phyloP scores from a whole-genome alignment of 2,329 filamentous ascomycete genomes.

The Cyphellophora attinorum region DNA sequence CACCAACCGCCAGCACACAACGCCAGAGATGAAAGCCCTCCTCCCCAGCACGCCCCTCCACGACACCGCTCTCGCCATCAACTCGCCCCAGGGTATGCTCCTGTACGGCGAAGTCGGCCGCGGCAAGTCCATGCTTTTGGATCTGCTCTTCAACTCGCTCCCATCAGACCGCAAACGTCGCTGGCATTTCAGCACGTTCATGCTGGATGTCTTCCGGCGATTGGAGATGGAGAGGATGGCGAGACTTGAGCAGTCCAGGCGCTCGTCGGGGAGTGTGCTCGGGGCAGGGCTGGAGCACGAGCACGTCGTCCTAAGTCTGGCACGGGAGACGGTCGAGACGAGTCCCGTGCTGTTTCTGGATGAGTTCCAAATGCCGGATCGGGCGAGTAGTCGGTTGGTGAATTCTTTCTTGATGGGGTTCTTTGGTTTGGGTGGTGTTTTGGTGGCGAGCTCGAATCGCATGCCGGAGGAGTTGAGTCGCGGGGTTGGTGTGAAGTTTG shows the following conservation, averaged over 20 bases:
- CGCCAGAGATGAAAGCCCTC: constrained; percentile 46
- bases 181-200: constrained; percentile 82
- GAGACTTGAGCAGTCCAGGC: too few species aligned
- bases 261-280: constrained; percentile 5
- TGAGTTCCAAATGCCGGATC: constrained; percentile 75
- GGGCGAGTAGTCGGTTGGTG: constrained; percentile 67
- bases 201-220: constrained; percentile 66
- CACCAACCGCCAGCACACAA: constrained; percentile 31
- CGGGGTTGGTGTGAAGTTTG: constrained; percentile 62
- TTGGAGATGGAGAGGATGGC: constrained; percentile 44
- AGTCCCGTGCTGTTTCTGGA: constrained; percentile 72
- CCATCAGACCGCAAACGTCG: constrained; percentile 63
- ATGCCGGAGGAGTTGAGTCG: constrained; percentile 75
- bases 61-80: constrained; percentile 60
- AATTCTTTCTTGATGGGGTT: constrained; percentile 70
- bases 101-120: constrained; percentile 75
- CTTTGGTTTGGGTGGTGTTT: constrained; percentile 71
- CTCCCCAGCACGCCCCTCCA: constrained; percentile 60
- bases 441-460: constrained; percentile 71
- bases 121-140: constrained; percentile 77
- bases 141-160: constrained; percentile 68
- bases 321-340: constrained; percentile 63
- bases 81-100: constrained; percentile 65
- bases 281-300: constrained; percentile 35
- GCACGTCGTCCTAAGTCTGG: constrained; percentile 63